These are phyloP conservation scores for Aureobasidium leucospermi DNA, from an alignment of 2,329 filamentous ascomycete genomes.

Conservation along the genomic window DNA sequence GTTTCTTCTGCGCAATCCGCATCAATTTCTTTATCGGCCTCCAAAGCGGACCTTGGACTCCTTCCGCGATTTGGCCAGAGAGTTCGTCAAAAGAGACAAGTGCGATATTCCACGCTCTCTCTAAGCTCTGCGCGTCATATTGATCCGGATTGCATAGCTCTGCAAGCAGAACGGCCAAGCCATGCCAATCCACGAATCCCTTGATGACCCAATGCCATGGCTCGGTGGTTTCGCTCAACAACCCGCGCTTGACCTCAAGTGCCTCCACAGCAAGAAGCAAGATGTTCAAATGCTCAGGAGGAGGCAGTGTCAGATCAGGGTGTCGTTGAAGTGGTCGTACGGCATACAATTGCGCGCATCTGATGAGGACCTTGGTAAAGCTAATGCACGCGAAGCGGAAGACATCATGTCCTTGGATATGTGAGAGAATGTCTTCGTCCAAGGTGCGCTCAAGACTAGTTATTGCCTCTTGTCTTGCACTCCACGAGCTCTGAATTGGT, in stretches of 20 bases:
- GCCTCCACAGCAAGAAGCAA: conserved; percentile 5
- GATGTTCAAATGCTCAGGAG: conserved; percentile 1
- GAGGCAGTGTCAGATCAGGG: background rate
- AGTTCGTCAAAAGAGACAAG: background rate
- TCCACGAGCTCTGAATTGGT: conserved; percentile 5
- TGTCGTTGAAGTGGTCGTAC: conserved; percentile 10
- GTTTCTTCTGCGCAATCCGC: conserved; percentile 4
- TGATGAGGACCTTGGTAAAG: conserved; percentile 2
- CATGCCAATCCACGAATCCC: conserved; percentile 11
- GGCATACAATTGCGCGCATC: background rate
- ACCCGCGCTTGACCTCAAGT: conserved; percentile 1
- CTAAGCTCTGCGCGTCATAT: conserved; percentile 1
- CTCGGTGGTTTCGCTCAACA: background rate
- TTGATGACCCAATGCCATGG: conserved; percentile 13
- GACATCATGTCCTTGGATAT: background rate
- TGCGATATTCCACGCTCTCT: conserved; percentile 2
- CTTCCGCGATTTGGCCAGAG: conserved; percentile 1
- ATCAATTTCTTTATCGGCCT: conserved; percentile 10
- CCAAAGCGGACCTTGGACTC: background rate
- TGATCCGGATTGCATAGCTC: conserved; percentile 7
- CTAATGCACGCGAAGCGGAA: background rate
- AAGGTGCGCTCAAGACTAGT: background rate
- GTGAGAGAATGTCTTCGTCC: background rate
- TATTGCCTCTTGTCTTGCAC: background rate
- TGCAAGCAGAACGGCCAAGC: background rate